Conservation (phyloP, 176 grass and related monocot species). For the Lolium rigidum region DNA sequence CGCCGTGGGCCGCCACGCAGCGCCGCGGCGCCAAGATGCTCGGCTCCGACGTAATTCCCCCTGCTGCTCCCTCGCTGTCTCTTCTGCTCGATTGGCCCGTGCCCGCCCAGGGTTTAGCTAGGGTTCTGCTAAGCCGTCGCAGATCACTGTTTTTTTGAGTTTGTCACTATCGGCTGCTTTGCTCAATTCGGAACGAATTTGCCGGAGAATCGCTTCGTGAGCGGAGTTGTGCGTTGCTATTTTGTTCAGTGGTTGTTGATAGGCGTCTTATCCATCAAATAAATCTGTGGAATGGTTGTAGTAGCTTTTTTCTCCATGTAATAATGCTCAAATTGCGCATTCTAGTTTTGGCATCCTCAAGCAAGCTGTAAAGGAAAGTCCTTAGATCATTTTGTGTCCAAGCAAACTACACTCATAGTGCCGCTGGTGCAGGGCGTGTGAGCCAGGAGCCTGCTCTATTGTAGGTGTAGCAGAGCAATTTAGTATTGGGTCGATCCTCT, state of each 20-base stretch:
- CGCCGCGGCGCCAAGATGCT: slow-evolving; percentile 78
- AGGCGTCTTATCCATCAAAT: background rate
- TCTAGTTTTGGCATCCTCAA: background rate
- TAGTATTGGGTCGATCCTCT: background rate
- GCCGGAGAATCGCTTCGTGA: background rate
- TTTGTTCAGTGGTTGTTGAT: no score
- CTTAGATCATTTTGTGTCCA: background rate
- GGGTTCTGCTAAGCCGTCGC: slow-evolving; percentile 6
- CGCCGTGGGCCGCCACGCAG: slow-evolving; percentile 66
- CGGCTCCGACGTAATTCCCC: slow-evolving; percentile 61
- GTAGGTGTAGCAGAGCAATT: background rate
- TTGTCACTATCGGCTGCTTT: background rate
- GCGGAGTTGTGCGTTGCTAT: background rate
- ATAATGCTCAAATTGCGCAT: background rate
- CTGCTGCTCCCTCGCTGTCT: background rate
- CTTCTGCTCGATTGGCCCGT: background rate
- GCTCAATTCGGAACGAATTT: background rate
- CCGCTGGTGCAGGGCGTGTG: background rate
- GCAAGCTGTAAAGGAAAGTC: background rate
- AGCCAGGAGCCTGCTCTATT: background rate
- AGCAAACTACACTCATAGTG: background rate
- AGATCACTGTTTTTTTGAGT: background rate
- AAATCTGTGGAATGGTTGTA: background rate
- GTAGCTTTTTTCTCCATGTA: background rate
- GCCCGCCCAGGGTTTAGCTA: slow-evolving; percentile 9